Percentiles rank a stretch among this genome's conserved stretches.
These are phyloP conservation scores for Aspergillus sp. DNA, from an alignment of 2,329 filamentous ascomycete species.

Conservation along the genomic window DNA sequence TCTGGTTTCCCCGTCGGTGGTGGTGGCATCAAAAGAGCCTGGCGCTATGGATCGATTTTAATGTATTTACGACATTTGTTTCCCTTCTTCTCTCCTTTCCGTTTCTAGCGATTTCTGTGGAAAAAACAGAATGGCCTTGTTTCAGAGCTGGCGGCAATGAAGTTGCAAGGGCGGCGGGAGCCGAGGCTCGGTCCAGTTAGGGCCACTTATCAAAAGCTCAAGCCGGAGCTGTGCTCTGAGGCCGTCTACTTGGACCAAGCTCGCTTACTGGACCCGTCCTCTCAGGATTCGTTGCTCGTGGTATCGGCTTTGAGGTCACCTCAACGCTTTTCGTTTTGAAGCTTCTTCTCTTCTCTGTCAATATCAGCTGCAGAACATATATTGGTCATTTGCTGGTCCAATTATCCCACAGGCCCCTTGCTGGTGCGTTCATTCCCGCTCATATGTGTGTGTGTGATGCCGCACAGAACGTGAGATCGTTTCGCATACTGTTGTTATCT, in stretches of 20 bases:
- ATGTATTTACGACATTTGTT: constrained; percentile 15
- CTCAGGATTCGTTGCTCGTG: not conserved
- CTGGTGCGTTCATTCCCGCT: not conserved
- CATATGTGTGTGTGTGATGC: not conserved
- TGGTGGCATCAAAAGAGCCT: constrained; percentile 35
- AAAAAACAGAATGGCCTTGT: not conserved
- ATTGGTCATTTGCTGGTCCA: constrained; percentile 5
- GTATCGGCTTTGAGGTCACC: not conserved
- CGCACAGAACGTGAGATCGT: not conserved
- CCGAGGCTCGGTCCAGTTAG: not conserved
- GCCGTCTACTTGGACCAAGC: not conserved
- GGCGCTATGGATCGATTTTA: constrained; percentile 34
- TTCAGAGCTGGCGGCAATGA: not conserved
- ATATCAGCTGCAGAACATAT: constrained; percentile 16
- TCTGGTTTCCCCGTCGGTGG: constrained; percentile 16
- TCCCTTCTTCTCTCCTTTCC: not conserved
- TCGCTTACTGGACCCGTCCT: not conserved
- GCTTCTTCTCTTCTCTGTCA: constrained; percentile 16
- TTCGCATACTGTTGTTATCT: not conserved
- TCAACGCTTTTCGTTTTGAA: not conserved
- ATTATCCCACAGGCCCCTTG: not conserved
- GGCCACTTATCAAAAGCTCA: not conserved
- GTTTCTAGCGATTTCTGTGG: not conserved
- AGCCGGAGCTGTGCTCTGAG: not conserved
- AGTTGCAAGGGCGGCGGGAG: not conserved